Evolutionary conservation across 352 stramenopile species (phyloP).

Genomic region (Globisporangium canariense): DNA sequence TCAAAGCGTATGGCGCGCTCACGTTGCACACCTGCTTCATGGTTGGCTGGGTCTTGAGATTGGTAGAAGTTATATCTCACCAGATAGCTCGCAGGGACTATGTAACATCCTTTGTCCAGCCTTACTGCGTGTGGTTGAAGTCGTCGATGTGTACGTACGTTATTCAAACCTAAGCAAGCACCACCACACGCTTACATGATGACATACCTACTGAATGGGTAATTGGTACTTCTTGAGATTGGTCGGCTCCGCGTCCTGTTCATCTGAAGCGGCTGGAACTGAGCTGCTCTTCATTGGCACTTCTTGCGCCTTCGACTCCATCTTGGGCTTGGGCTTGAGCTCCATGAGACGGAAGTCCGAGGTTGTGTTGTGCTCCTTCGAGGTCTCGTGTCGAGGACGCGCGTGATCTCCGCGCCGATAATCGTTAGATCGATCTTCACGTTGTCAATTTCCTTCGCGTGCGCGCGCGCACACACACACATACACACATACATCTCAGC

Average conservation of each 20-base stretch:
- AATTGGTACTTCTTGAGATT: too few species aligned
- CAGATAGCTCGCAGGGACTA: too few species aligned
- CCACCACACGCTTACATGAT: too few species aligned
- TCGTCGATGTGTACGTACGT: too few species aligned
- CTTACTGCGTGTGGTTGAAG: too few species aligned
- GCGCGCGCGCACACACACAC: too few species aligned
- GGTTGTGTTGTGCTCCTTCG: constrained; percentile 67
- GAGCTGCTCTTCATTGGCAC: neutral
- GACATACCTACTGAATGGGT: too few species aligned
- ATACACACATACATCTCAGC: too few species aligned
- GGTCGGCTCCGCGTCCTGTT: neutral
- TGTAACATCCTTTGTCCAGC: too few species aligned
- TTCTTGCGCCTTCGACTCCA: constrained; percentile 43
- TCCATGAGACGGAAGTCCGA: constrained; percentile 80
- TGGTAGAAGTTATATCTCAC: too few species aligned
- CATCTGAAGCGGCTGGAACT: neutral
- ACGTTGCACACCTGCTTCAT: too few species aligned
- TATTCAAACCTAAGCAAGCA: too few species aligned
- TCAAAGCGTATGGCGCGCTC: neutral
- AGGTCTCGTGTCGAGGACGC: constrained; percentile 78
- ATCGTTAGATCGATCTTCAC: constrained; percentile 49
- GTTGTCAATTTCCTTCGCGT: constrained; percentile 17
- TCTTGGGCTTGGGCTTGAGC: constrained; percentile 77
- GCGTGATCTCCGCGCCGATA: constrained; percentile 57
- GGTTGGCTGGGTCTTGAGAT: neutral